Evolutionary conservation across 495 filamentous ascomycete genomes (phyloP), one percentile per base, ranked within the genome.

Genomic region (Penicillium psychrofluorescens): DNA sequence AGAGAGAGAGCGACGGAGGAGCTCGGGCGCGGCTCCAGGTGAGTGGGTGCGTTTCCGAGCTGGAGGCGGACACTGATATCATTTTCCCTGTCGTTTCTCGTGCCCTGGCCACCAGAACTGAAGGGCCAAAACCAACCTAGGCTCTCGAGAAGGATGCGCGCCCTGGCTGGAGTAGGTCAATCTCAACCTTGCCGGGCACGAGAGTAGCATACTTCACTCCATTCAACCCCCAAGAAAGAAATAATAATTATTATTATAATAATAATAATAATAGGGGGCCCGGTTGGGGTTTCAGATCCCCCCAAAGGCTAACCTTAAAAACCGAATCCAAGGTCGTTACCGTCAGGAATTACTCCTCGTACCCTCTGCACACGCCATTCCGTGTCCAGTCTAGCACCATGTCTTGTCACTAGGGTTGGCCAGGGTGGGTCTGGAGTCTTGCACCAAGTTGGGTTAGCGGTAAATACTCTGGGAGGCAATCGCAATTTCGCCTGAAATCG

Each of bases 301-400:
- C 22, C 22, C 22, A 22, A 22, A 22, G 22, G 22, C 22, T 22
- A 22, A 22, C 22, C 22, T 22, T 22, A 22, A 22, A 22, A 22
- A 22, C 22, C 15, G 15, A 16, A 16, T 16, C 15, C 22, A 3
- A 3, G 22, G 22, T 22, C 4, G 22, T 22, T 22, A 22, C 12
- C 33, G 39, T 12, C 33, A 41, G 35, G 40, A 35, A 32, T 34
- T 27, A 38, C 35, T 38, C 49, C 53, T 55, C 45, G 53, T 55
- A 55, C 52, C 53, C 48, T 46, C 48, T 22, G 22, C 22, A 51
- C 52, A 48, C 52, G 48, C 54, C 35, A 40, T 44, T 11, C 36
- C 48, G 11, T 11, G 33, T 34, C 36, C 37, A 29, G 48, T 22
- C 41, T 50, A 41, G 38, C 22, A 6, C 22, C 22, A 22, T 22